Percentiles rank a stretch among this genome's conserved stretches.
These are phyloP conservation scores for Solanum hybrid DNA, from an alignment of 305 asterid genomes.

Conservation along the genomic window DNA sequence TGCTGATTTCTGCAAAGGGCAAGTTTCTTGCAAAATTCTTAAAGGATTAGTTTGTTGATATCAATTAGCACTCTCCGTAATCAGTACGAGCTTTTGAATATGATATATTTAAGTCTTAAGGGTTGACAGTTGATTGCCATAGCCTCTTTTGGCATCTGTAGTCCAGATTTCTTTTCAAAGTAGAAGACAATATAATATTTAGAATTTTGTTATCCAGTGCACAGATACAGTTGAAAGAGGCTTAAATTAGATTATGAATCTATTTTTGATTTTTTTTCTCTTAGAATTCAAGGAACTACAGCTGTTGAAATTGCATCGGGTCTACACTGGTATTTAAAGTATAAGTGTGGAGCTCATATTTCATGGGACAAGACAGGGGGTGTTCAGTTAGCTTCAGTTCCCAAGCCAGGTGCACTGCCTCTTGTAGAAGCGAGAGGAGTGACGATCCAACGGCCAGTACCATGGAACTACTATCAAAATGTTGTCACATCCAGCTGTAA, in stretches of 20 bases:
- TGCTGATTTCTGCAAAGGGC: neutral
- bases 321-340: conserved; percentile 89
- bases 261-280: neutral
- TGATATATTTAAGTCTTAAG: neutral
- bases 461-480: conserved; percentile 96
- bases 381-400: conserved; percentile 67
- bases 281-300: conserved; percentile 82
- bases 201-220: neutral
- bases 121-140: neutral
- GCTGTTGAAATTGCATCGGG: conserved; percentile 85
- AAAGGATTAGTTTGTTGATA: neutral
- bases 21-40: neutral
- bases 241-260: neutral
- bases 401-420: conserved; percentile 77
- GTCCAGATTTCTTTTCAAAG: neutral
- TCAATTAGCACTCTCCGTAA: neutral
- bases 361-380: conserved; percentile 99
- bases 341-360: conserved; percentile 86
- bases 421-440: conserved; percentile 50
- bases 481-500: conserved; percentile 99
- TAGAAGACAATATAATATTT: neutral
- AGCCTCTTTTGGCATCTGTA: neutral
- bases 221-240: neutral
- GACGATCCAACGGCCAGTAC: conserved; percentile 62
- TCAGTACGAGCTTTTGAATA: neutral